A percentile compares a stretch with the other conserved stretches of the same genome.
These are phyloP conservation scores for Escovopsis sp. DNA, from an alignment of 2,329 filamentous ascomycete genomes.

Conservation along the genomic window DNA sequence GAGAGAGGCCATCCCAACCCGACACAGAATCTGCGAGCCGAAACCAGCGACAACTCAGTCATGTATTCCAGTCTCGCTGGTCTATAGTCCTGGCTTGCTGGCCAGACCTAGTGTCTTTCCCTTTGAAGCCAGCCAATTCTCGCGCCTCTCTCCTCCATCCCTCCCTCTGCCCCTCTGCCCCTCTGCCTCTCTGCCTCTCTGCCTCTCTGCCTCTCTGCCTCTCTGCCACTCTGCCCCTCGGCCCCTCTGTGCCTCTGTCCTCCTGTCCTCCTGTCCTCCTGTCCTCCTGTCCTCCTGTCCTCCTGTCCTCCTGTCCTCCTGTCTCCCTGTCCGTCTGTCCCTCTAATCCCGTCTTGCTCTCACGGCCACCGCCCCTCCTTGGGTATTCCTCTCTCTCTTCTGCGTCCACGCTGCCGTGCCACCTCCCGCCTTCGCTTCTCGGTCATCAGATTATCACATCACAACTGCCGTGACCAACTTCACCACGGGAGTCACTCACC, in stretches of 20 bases:
- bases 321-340: too few species aligned
- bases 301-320: neutral
- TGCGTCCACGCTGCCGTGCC: constrained; percentile 1
- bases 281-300: neutral
- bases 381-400: too few species aligned
- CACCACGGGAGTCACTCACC: constrained; percentile 10
- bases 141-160: constrained; percentile 1
- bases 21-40: constrained; percentile 5
- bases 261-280: neutral
- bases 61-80: constrained; percentile 29
- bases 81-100: constrained; percentile 32
- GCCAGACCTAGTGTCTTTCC: constrained; percentile 24
- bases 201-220: too few species aligned
- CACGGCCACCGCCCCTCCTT: too few species aligned
- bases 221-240: neutral
- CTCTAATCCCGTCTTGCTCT: too few species aligned
- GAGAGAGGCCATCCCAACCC: too few species aligned
- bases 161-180: neutral
- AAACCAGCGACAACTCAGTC: constrained; percentile 20
- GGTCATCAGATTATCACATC: too few species aligned
- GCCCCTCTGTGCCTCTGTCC: neutral
- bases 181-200: neutral
- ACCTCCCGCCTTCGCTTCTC: neutral
- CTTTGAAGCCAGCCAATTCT: constrained; percentile 2
- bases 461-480: too few species aligned